Evolutionary conservation across 176 grass and related monocot genomes (phyloP), one percentile per base, ranked within the genome.

Genomic region (Phoenix roebelenii): DNA sequence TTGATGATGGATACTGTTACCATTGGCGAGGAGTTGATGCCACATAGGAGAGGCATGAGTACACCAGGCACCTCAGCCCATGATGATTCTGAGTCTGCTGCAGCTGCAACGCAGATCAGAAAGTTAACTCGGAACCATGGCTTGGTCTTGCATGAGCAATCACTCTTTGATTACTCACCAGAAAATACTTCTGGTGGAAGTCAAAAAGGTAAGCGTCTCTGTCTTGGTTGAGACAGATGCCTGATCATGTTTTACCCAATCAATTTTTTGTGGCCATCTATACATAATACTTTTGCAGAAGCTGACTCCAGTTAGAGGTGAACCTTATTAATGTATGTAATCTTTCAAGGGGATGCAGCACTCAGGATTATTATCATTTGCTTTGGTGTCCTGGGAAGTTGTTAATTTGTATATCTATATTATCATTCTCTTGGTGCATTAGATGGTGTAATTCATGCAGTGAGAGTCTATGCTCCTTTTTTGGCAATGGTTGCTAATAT

Each of bases 51-150:
- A 5, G 16, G 48, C n/a, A 18, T 55, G 23, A 54, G 48, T 51
- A 17, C 49, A 22, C 22, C 6, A 30, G 50, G 67, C 55, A 30
- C 48, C 5, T 25, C 53, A 44, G 66, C 23, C 4, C 18, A 59
- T 25, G 24, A 15, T 55, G 15, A 57, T 75, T 52, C 52, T 51
- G 52, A 44, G 14, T 25, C 57, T 51, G 19, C 7, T 23, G 26
- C 60, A 69, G 80, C 81, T 23, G 30, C 19, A 54, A 95, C 91
- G 10, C 86, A 77, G 1, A 96, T 96, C 18, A 79, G 72, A 67
- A 96, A 96, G 50, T 69, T 90, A 16, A 20, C 64, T 17, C 58
- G 91, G 55, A 96, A 87, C 60, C 63, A 72, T n/a, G 91, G 91
- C 3, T 57, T 90, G 65, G 61, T 96, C 35, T 58, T 90, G 69